Base-by-base conservation (phyloP, 257 asterid species). In the Echium plantagineum region DNA sequence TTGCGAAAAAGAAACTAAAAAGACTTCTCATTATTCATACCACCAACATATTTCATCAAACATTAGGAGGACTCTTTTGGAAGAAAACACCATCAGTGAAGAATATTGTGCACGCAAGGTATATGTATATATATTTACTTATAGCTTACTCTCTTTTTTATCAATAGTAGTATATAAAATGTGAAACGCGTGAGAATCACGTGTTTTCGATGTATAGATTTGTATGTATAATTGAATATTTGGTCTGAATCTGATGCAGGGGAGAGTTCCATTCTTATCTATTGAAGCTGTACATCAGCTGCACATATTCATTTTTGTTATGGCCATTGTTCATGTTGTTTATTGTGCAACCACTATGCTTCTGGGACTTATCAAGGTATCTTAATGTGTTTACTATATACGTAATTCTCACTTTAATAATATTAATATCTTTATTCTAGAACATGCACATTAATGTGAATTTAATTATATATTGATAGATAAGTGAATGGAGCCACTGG, bases 211-310 rank as follows among this genome's bases (percentile, higher is more conserved):
- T 28, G 0, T 28, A 28, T 28, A 28, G 32, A 6, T 6, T 4
- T 28, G 32, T 3, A 28, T 28, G 32, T 3, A 28, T 28, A 28
- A 28, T 30, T 2, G 18, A 21, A 5, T 52, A 9, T 15, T 15
- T 15, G 47, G 31, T 18, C 32, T 28, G 7, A 28, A 52, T 18
- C 32, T 28, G 7, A 28, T 18, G 51, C 84, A 87, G 95, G 96
- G 96, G 53, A 38, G 65, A 28, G 78, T 67, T 15, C 94, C 84
- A 19, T 67, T 88, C 58, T 72, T 91, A 52, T 91, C 98, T 0
- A 9, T 81, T 24, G 94, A 91, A 75, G 98, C 95, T 47, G 32
- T 91, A 71, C 93, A 88, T 73, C 90, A 88, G 74, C 93, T 91
- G 59, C 95, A 91, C 73, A 87, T 91, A 42, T 85, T 91, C 81